Evolutionary conservation across 2,329 filamentous ascomycete genomes (phyloP).

Genomic region (Stemphylium vesicarium): DNA sequence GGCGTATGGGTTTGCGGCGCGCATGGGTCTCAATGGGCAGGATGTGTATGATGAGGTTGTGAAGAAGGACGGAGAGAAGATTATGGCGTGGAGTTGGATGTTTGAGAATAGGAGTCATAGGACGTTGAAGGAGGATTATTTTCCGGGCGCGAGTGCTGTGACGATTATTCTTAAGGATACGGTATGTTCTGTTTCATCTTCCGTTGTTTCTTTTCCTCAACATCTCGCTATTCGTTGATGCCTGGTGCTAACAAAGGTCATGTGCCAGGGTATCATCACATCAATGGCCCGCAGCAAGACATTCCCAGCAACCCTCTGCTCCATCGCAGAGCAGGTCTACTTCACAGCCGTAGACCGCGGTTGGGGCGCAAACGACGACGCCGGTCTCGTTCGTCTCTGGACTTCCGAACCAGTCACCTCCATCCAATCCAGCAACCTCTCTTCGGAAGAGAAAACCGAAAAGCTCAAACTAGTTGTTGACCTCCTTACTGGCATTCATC

Average conservation of each 20-base stretch:
- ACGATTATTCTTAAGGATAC: slow-evolving; percentile 58
- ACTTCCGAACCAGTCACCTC: slow-evolving; percentile 47
- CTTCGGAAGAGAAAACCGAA: slow-evolving; percentile 34
- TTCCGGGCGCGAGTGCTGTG: slow-evolving; percentile 52
- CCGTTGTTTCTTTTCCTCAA: too few relatives aligned
- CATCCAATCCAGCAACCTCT: slow-evolving; percentile 31
- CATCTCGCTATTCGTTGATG: too few relatives aligned
- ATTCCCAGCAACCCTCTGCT: slow-evolving; percentile 67
- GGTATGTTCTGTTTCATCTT: too few relatives aligned
- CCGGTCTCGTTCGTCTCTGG: slow-evolving; percentile 63
- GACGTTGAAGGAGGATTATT: slow-evolving; percentile 60
- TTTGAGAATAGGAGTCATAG: slow-evolving; percentile 63
- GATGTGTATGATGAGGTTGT: slow-evolving; percentile 58
- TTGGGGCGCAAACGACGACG: slow-evolving; percentile 61
- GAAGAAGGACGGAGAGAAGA: slow-evolving; percentile 7
- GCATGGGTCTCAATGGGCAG: slow-evolving; percentile 60
- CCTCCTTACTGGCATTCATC: slow-evolving; percentile 45
- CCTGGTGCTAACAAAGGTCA: slow-evolving; percentile 1
- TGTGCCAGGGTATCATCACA: slow-evolving; percentile 66
- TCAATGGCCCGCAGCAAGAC: slow-evolving; percentile 64
- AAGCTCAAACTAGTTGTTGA: slow-evolving; percentile 46
- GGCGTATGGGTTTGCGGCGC: slow-evolving; percentile 63
- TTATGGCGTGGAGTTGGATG: slow-evolving; percentile 59
- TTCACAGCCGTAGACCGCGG: slow-evolving; percentile 65
- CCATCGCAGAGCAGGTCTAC: slow-evolving; percentile 69